These are phyloP conservation scores for Lycium barbarum DNA, from an alignment of 257 asterid species.

Conservation along the genomic window DNA sequence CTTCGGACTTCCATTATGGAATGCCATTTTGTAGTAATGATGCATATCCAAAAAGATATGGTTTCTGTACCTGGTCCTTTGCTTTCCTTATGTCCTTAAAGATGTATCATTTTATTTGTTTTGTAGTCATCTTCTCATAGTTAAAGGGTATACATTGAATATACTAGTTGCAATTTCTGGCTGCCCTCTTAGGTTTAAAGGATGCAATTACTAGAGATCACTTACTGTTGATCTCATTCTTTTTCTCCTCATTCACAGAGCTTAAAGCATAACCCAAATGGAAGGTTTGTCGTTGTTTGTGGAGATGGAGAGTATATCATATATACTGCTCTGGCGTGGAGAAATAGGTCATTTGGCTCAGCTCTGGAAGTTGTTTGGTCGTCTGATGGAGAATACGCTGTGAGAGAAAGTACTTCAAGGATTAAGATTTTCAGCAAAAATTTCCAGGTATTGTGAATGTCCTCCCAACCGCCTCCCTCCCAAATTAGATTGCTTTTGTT, in stretches of 20 bases:
- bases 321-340: constrained; percentile 98
- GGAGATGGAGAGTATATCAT: constrained; percentile 98
- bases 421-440: constrained; percentile 82
- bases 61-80: background rate
- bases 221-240: constrained; percentile 1
- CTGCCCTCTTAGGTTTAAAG: background rate
- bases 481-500: background rate
- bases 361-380: constrained; percentile 99
- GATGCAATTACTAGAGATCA: constrained; percentile 26
- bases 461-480: background rate
- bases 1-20: background rate
- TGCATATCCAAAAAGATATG: constrained; percentile 19
- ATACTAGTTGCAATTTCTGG: background rate
- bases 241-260: constrained; percentile 53
- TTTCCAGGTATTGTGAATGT: constrained; percentile 62
- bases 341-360: constrained; percentile 93
- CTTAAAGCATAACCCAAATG: constrained; percentile 97
- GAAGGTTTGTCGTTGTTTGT: constrained; percentile 95
- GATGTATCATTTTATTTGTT: constrained; percentile 18
- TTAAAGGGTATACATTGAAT: background rate
- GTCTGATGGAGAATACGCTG: constrained; percentile 95
- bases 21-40: background rate
- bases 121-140: background rate
- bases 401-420: constrained; percentile 94
- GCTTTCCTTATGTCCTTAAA: constrained; percentile 21